A percentile compares a stretch with the other conserved stretches of the same genome.
Evolutionary conservation across 2,329 filamentous ascomycete genomes (phyloP).

Genomic region (Volutella citrinella): DNA sequence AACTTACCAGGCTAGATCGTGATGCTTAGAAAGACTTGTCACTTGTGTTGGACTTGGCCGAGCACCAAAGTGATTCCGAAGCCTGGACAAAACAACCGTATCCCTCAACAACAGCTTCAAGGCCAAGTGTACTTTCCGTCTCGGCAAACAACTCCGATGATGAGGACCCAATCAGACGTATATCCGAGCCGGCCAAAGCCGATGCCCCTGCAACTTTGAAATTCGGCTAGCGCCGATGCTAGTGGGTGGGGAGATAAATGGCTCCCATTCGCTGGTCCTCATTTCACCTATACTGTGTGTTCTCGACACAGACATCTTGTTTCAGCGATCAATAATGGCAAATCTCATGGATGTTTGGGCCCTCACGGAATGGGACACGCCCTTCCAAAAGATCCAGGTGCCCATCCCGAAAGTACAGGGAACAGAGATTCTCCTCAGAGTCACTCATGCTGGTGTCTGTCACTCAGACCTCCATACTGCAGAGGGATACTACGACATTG

Average conservation of each 20-base stretch:
- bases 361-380: slow-evolving; percentile 8
- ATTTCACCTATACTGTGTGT: too few relatives aligned
- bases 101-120: too few relatives aligned
- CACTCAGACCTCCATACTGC: slow-evolving; percentile 13
- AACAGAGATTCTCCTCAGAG: slow-evolving; percentile 6
- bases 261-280: too few relatives aligned
- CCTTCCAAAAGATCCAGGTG: slow-evolving; percentile 8
- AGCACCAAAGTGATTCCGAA: too few relatives aligned
- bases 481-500: slow-evolving; percentile 11
- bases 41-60: too few relatives aligned
- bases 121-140: too few relatives aligned
- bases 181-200: too few relatives aligned
- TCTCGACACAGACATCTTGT: not conserved
- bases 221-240: slow-evolving; percentile 2
- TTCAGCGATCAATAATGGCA: not conserved
- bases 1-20: too few relatives aligned
- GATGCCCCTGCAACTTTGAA: not conserved
- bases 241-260: not conserved
- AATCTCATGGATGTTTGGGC: slow-evolving; percentile 11
- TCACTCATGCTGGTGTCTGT: slow-evolving; percentile 12
- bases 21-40: too few relatives aligned
- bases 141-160: too few relatives aligned
- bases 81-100: too few relatives aligned
- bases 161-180: too few relatives aligned
- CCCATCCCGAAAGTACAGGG: slow-evolving; percentile 6